Base-by-base conservation (phyloP, 495 filamentous ascomycete species). In the Symbiotaphrina buchneri region DNA sequence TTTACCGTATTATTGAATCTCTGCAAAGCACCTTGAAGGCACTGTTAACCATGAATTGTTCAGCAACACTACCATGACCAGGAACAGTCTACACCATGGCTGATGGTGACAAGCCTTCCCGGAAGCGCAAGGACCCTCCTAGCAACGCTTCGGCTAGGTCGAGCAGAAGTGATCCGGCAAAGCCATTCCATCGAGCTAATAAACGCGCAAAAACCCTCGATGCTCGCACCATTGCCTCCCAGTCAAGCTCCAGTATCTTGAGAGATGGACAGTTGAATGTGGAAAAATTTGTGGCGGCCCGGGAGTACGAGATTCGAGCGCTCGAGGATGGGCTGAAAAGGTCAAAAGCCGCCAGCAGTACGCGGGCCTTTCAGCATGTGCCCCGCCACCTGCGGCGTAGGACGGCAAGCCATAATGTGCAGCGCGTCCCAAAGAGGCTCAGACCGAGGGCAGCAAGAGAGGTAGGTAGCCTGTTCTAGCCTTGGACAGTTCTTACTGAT, bases 371-470 rank as follows among this genome's bases (percentile, higher is more conserved):
- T 43, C 87, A 97, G 49, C 59, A 73, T 34, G 76, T 97, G 10
- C 87, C 87, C 0, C 65, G 79, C 36, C 67, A 73, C 28, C 53
- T 97, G 64, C 58, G 87, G 28, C 59, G 87, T 33, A 61, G 87
- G 39, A 91, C 87, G 0, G 87, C 83, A 14, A 90, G 81, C 47
- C 87, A 97, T 49, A 92, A 95, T 66, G 74, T 76, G 26, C 91
- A 90, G 52, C 64, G 71, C 31, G 73, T 97, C n/a, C 87, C 87
- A 17, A 76, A 68, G 42, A 56, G 77, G 39, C 53, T 97, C 39
- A 63, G 71, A 35, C 54, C 44, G 17, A 59, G 77, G 42, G 82
- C 78, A 1, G 65, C 54, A 41, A 63, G 60, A 44, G 87, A 97
- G 59, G 67, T 72, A 49, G 28, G 43, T 44, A 20, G 11, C 17